Percentiles rank a stretch among this genome's conserved stretches.
These are phyloP conservation scores for Solanum pimpinellifolium DNA, from an alignment of 257 asterid genomes.

Conservation along the genomic window DNA sequence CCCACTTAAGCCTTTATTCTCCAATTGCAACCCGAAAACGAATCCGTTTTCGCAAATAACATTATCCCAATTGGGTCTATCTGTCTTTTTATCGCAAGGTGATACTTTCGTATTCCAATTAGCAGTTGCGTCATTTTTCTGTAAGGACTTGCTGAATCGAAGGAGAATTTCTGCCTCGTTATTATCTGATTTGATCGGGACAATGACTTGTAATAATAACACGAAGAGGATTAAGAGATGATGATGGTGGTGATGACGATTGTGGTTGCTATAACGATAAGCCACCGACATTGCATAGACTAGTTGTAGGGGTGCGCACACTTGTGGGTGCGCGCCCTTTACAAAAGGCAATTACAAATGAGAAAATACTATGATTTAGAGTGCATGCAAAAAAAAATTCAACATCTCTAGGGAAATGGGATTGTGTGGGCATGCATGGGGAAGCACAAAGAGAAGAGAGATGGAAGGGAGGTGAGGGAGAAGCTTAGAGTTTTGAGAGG, in stretches of 20 bases:
- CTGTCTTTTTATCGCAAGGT: slow-evolving; percentile 24
- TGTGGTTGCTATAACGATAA: slow-evolving; percentile 10
- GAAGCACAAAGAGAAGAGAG: slow-evolving; percentile 8
- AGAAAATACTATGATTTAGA: slow-evolving; percentile 4
- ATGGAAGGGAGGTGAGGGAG: background rate
- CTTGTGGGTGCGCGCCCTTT: slow-evolving; percentile 32
- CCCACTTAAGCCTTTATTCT: slow-evolving; percentile 39
- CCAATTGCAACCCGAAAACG: slow-evolving; percentile 37
- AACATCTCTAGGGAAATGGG: slow-evolving; percentile 10
- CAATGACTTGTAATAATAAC: background rate
- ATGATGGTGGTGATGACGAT: background rate
- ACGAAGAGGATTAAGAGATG: background rate
- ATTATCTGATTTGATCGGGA: background rate
- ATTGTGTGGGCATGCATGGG: slow-evolving; percentile 19
- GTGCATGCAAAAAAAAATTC: background rate
- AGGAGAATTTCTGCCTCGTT: slow-evolving; percentile 15
- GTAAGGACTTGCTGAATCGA: slow-evolving; percentile 27
- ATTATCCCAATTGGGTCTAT: slow-evolving; percentile 24
- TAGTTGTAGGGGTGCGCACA: slow-evolving; percentile 27
- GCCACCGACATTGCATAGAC: background rate
- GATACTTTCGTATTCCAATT: slow-evolving; percentile 18
- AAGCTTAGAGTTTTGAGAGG: background rate
- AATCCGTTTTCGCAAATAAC: slow-evolving; percentile 25
- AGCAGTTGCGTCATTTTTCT: slow-evolving; percentile 7
- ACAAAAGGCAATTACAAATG: slow-evolving; percentile 8